Conservation (phyloP, 2,329 filamentous ascomycete genomes). For the Lachnum nothofagi region DNA sequence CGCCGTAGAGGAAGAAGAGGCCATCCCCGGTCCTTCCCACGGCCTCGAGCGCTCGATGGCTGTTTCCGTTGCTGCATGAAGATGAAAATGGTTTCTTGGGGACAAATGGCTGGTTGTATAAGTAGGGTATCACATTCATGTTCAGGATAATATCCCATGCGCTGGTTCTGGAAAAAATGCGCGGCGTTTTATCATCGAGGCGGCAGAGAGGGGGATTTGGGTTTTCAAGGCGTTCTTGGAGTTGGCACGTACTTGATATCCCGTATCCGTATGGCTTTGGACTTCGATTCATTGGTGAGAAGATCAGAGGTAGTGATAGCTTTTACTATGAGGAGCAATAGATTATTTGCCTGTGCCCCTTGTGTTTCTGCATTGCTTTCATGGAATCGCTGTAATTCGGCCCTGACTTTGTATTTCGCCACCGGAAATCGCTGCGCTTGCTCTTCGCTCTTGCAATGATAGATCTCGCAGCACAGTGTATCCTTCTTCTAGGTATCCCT, state of each 20-base stretch:
- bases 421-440: too few relatives aligned
- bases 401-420: too few relatives aligned
- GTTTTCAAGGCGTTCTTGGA: background rate
- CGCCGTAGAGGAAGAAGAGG: conserved; percentile 30
- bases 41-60: conserved; percentile 15
- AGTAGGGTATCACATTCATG: conserved; percentile 2
- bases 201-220: too few relatives aligned
- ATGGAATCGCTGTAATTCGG: too few relatives aligned
- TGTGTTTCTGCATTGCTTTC: too few relatives aligned
- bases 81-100: background rate
- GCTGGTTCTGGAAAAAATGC: background rate
- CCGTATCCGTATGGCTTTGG: background rate
- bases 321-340: too few relatives aligned
- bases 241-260: conserved; percentile 1
- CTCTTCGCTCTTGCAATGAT: too few relatives aligned
- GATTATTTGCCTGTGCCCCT: too few relatives aligned
- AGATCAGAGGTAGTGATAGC: too few relatives aligned
- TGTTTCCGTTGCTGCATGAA: conserved; percentile 24
- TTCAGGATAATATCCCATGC: background rate
- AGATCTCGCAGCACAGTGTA: too few relatives aligned
- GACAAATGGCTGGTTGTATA: background rate
- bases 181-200: too few relatives aligned
- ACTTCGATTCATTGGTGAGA: background rate
- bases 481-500: too few relatives aligned
- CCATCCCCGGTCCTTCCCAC: conserved; percentile 15